Base-by-base conservation (phyloP, 306 rosid species). In the Calophaca sinica region DNA sequence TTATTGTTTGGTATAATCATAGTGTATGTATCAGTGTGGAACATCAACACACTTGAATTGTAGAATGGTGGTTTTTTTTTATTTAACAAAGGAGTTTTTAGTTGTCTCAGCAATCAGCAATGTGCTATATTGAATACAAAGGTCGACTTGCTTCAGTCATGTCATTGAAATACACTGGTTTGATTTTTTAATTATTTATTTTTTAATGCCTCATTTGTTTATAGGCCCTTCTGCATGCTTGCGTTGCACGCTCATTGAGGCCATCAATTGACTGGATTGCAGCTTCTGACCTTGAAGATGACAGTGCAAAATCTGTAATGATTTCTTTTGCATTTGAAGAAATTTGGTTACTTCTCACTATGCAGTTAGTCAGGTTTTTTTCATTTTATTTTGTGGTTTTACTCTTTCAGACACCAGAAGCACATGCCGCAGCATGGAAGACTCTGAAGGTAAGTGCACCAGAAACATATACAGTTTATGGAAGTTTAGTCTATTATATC, bases 241-340 rank as follows among this genome's bases (percentile, higher is more conserved):
- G 96, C 36, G 84, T 89, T 72, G 93, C 97, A 12, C 85, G 96
- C 82, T 94, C 90, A 50, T 79, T 94, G 78, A 90, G 68, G 87
- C 97, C 99, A 74, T 83, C 93, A 63, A 90, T 94, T 75, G 99
- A 87, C 71, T 94, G 99, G 99, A 92, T 94, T 84, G 99, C 99
- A 14, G 98, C 99, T 77, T 89, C 99, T 72, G 98, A 94, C 81
- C 96, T 94, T 73, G 99, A 94, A 89, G 99, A 92, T 54, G 98
- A 92, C 32, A 87, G 89, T 81, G 91, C 93, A 67, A 48, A 84
- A 84, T 78, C 76, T 82, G 99, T 94, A 92, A 42, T 68, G 62
- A 36, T 68, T 62, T 60, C 55, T 78, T 78, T 66, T 50, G 70
- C 68, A 55, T 77, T 46, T 65, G 41, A 74, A 70, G 70, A 76